Conservation (phyloP, 805 yeast genomes). For the Saccharomyces cerevisiae region DNA sequence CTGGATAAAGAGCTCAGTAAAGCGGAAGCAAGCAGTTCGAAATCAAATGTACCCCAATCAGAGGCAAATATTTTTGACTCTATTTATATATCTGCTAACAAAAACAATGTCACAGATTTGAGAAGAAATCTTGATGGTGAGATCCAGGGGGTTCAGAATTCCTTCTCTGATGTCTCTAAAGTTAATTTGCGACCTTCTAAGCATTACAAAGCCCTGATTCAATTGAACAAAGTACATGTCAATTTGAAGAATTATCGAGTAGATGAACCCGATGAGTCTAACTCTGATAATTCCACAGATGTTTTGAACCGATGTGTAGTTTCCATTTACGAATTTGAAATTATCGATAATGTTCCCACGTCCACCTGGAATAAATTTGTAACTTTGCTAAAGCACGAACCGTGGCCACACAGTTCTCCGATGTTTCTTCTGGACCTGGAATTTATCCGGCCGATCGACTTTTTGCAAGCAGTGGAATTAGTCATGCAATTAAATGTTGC, state of each 20-base stretch:
- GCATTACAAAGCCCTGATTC: slow-evolving; percentile 49
- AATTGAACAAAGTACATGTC: slow-evolving; percentile 45
- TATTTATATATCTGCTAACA: slow-evolving; percentile 57
- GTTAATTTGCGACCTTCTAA: slow-evolving; percentile 59
- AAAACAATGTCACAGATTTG: slow-evolving; percentile 38
- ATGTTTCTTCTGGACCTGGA: slow-evolving; percentile 50
- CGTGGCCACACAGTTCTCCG: slow-evolving; percentile 53
- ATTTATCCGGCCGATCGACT: slow-evolving; percentile 56
- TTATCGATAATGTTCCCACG: slow-evolving; percentile 70
- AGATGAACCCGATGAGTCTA: slow-evolving; percentile 36
- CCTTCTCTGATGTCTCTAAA: slow-evolving; percentile 29
- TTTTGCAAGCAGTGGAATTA: slow-evolving; percentile 62
- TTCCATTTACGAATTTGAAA: slow-evolving; percentile 45
- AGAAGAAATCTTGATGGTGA: slow-evolving; percentile 48
- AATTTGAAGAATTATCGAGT: slow-evolving; percentile 39
- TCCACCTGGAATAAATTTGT: slow-evolving; percentile 88
- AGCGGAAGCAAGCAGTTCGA: slow-evolving; percentile 2
- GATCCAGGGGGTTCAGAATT: slow-evolving; percentile 32
- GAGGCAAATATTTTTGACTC: slow-evolving; percentile 49
- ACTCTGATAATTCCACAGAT: slow-evolving; percentile 33
- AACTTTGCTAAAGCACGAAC: slow-evolving; percentile 58
- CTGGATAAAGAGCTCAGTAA: slow-evolving; percentile 40
- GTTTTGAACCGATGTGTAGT: slow-evolving; percentile 43
- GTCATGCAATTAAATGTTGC: slow-evolving; percentile 43
- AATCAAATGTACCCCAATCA: slow-evolving; percentile 3